Conservation (phyloP, 78 protist genomes). For the Dictyostelium discoideum region DNA sequence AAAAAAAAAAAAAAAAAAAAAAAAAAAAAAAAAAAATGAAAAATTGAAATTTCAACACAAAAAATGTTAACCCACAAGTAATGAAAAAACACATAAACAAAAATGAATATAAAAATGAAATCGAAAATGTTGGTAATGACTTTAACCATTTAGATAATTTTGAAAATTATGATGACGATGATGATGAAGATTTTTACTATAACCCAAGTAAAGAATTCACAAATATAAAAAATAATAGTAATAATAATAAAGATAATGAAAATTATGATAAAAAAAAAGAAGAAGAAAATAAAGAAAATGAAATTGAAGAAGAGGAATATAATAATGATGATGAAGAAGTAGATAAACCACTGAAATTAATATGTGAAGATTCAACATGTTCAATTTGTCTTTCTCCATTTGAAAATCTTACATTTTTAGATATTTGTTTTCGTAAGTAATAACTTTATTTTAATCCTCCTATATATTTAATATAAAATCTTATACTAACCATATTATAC, state of each 20-base stretch:
- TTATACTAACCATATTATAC: background rate
- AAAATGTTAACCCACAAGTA: no score
- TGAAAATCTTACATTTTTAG: constrained; percentile 59
- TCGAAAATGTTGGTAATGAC: background rate
- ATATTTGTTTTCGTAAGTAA: constrained; percentile 68
- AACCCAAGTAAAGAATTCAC: background rate
- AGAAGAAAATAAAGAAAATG: background rate
- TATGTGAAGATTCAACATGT: constrained; percentile 21
- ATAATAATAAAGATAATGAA: background rate
- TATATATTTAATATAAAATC: background rate
- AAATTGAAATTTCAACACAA: no score
- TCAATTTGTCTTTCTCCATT: constrained; percentile 37
- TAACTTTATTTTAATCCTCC: no score
- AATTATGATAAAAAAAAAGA: background rate
- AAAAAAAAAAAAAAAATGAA: no score
- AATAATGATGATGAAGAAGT: background rate
- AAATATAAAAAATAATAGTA: background rate
- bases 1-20: background rate
- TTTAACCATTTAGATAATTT: background rate
- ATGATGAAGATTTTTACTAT: background rate
- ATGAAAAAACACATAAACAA: background rate
- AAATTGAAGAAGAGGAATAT: background rate
- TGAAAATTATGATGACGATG: background rate
- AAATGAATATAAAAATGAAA: background rate
- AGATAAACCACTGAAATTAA: background rate